phyloP scores from a whole-genome alignment of 169 alveolate species.

The Miamiensis avidus region DNA sequence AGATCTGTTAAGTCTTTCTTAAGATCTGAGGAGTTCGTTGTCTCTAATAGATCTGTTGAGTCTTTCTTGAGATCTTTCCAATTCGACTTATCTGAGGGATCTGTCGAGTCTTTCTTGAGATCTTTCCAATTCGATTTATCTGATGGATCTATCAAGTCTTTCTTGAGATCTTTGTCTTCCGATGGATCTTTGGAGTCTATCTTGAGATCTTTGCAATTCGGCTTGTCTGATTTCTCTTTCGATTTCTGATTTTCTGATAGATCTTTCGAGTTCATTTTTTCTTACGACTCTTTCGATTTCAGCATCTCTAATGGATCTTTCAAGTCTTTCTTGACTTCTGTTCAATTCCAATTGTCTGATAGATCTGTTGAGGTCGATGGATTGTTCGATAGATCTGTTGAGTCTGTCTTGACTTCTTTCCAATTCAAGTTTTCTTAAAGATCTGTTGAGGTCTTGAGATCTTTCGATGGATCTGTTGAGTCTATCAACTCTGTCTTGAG shows the following conservation, averaged over 20 bases:
- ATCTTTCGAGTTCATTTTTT: neutral
- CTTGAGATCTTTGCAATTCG: neutral
- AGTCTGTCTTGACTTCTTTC: neutral
- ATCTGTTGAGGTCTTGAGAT: too few relatives aligned
- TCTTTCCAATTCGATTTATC: neutral
- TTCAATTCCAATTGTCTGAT: neutral
- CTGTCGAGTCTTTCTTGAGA: neutral
- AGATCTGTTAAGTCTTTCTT: neutral
- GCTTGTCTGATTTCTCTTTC: neutral
- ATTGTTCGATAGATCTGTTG: neutral
- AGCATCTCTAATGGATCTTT: neutral
- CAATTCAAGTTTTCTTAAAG: neutral
- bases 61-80: neutral
- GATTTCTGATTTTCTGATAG: neutral
- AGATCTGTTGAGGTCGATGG: neutral
- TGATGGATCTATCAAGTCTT: neutral
- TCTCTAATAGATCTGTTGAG: neutral
- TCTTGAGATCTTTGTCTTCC: neutral
- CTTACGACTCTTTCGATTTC: neutral
- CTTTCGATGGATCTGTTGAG: neutral
- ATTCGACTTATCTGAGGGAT: neutral
- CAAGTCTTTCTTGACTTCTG: neutral
- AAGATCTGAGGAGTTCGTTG: neutral
- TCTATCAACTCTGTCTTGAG: neutral
- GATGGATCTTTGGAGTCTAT: neutral